These are phyloP conservation scores for Sclerotinia sclerotiorum DNA, from an alignment of 2,329 filamentous ascomycete species.

Conservation along the genomic window DNA sequence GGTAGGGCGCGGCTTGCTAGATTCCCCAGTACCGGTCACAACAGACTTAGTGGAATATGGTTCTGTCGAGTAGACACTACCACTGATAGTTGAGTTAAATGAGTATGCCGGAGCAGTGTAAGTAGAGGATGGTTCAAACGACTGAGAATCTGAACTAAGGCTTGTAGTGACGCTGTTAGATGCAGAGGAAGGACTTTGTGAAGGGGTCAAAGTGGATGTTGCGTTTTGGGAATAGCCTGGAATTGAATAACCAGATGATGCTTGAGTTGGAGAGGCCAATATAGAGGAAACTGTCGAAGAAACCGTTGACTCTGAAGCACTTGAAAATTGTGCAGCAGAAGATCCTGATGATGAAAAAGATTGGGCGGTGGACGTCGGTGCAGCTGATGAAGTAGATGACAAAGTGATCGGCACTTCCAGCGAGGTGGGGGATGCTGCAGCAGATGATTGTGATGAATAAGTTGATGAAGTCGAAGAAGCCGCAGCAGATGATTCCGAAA, in stretches of 20 bases:
- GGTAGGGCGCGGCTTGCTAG: not conserved
- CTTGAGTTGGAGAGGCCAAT: not conserved
- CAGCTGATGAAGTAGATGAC: not conserved
- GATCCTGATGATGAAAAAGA: slow-evolving; percentile 10
- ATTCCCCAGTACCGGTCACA: not conserved
- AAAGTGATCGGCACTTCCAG: not conserved
- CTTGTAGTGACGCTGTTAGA: not conserved
- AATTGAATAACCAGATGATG: slow-evolving; percentile 7
- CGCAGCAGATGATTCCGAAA: not conserved
- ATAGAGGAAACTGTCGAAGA: not conserved
- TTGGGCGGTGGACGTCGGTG: not conserved
- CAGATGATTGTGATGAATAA: not conserved
- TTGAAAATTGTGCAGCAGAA: not conserved
- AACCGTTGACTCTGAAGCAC: not conserved
- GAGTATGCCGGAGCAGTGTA: slow-evolving; percentile 10
- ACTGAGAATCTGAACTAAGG: not conserved
- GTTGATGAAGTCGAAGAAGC: not conserved
- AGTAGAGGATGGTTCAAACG: slow-evolving; percentile 9
- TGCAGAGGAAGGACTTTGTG: not conserved
- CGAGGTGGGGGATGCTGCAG: not conserved
- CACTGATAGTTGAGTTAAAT: not conserved
- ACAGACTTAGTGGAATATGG: not conserved
- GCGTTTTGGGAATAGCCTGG: slow-evolving; percentile 1
- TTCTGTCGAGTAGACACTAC: not conserved
- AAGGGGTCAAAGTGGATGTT: not conserved